These are phyloP conservation scores for Rauvolfia tetraphylla DNA, from an alignment of 257 asterid species.

Conservation along the genomic window DNA sequence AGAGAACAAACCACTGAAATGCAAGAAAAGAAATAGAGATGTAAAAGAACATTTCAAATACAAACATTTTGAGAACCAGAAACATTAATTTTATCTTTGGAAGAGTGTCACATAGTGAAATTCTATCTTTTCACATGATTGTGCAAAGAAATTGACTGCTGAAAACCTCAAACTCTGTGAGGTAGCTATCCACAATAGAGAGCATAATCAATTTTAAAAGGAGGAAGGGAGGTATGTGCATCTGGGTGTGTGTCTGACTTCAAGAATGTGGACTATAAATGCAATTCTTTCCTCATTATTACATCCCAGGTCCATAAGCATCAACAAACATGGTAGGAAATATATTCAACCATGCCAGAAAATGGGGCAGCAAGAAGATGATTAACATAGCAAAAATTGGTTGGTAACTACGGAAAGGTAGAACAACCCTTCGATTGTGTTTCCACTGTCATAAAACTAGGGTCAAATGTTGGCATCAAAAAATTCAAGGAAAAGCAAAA, in stretches of 20 bases:
- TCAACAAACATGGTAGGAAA: background rate
- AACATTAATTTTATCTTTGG: background rate
- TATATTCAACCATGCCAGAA: background rate
- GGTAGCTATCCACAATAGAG: background rate
- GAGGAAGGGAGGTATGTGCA: background rate
- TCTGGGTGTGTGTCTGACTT: background rate
- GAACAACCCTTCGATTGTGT: background rate
- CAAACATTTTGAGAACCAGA: background rate
- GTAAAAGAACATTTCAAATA: background rate
- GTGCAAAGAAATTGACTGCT: background rate
- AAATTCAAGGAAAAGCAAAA: background rate
- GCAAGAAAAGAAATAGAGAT: constrained; percentile 1
- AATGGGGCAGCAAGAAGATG: constrained; percentile 2
- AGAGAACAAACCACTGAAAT: background rate
- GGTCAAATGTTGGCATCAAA: background rate
- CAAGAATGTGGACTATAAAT: background rate
- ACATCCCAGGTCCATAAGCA: background rate
- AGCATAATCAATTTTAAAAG: background rate
- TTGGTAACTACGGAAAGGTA: background rate
- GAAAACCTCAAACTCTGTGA: background rate
- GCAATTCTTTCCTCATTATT: background rate
- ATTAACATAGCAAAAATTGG: background rate
- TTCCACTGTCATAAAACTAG: background rate
- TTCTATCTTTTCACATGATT: background rate
- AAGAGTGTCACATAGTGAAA: background rate